Evolutionary conservation across 2,329 filamentous ascomycete genomes (phyloP), one percentile per base, ranked within the genome.

Genomic region (Fusarium compactum): DNA sequence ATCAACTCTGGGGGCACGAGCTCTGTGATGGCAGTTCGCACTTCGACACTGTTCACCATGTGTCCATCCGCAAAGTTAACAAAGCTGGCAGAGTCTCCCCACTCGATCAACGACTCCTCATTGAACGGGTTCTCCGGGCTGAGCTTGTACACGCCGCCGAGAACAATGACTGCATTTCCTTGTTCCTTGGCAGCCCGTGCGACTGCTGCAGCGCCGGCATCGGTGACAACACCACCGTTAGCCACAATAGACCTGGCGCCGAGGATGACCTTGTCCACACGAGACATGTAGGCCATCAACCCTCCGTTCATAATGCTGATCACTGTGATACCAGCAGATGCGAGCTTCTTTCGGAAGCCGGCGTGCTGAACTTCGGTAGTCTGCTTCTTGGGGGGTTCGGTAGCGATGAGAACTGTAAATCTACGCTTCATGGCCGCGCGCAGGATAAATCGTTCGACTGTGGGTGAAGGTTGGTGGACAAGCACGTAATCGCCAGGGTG

Each of bases 191-290:
- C 96, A 10, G 95, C 94, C 67, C 91, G 90, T 7, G 95, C 94
- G 70, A 98, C 92, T 43, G 92, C 89, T 22, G 89, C 90, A 12
- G 93, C 92, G n/a, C 96, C 96, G 8, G 92, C 90, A 43, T 94
- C 91, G 20, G 94, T 92, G 29, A 98, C 87, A 27, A 97, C 88
- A 9, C 92, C 92, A 54, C 96, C 96, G 75, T 97, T 96, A 52
- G 93, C 93, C 47, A 97, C 89, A 29, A 99, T 93, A 6, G 92
- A 91, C 76, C 95, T 92, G 8, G 95, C 95, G 15, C 92, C 91
- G 9, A 99, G 85, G 51, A 99, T 92, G 66, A 99, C 95, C 83
- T 98, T 98, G 85, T 95, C 97, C 74, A 98, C 93, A 65, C 92
- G 90, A 11, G 95, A 92, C 93, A 99, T 98, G 76, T 98, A 92